A percentile compares a stretch with the other conserved stretches of the same genome.
Conservation (phyloP, 2,329 filamentous ascomycete genomes). For the Cercospora zeae-maydis region DNA sequence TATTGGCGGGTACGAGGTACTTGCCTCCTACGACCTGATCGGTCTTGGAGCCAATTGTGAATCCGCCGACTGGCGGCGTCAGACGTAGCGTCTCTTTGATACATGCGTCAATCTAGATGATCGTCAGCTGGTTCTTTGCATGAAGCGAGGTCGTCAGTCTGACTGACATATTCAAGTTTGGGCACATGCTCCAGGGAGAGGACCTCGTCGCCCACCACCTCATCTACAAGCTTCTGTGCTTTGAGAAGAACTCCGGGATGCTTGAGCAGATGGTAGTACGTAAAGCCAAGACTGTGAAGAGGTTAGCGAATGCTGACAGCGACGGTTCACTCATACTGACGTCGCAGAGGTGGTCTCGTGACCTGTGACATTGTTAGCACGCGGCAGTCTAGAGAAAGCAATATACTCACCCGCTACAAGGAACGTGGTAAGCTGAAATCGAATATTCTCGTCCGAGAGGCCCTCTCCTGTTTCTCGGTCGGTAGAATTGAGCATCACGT, state of each 20-base stretch:
- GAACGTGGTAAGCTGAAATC: slow-evolving; percentile 67
- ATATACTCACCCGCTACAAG: slow-evolving; percentile 48
- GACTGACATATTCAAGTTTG: slow-evolving; percentile 47
- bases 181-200: slow-evolving; percentile 50
- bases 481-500: slow-evolving; percentile 55
- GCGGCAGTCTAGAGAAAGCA: neutral
- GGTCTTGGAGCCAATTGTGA: slow-evolving; percentile 26
- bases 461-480: slow-evolving; percentile 60
- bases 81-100: slow-evolving; percentile 55
- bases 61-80: slow-evolving; percentile 40
- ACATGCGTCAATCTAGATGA: slow-evolving; percentile 47
- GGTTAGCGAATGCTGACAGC: neutral
- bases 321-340: neutral
- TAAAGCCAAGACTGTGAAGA: slow-evolving; percentile 33
- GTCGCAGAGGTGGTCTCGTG: slow-evolving; percentile 12
- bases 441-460: slow-evolving; percentile 58
- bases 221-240: slow-evolving; percentile 55
- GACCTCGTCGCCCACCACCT: slow-evolving; percentile 47
- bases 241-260: slow-evolving; percentile 49
- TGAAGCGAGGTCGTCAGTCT: neutral
- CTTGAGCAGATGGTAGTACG: slow-evolving; percentile 52
- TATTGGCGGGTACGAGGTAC: slow-evolving; percentile 38
- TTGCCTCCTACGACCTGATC: slow-evolving; percentile 35
- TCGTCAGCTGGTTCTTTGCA: neutral
- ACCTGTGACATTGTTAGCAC: neutral